phyloP scores from a whole-genome alignment of 1,284 basidiomycete genomes.

The Austroboletus novae-zelandiae region DNA sequence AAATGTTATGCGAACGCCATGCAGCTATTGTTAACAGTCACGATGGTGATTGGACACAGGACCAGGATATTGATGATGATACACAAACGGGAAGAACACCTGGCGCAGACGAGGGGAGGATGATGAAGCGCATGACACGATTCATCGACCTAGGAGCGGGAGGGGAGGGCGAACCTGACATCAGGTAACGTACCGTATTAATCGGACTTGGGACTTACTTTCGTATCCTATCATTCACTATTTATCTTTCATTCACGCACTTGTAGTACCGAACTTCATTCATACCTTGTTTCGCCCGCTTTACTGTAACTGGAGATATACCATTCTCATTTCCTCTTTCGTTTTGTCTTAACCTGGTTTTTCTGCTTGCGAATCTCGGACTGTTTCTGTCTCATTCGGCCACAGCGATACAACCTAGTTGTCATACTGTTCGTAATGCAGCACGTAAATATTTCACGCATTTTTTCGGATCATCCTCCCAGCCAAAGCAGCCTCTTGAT shows the following conservation, averaged over 20 bases:
- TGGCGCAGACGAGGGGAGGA: slow-evolving; percentile 41
- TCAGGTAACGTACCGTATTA: slow-evolving; percentile 30
- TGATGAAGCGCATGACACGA: slow-evolving; percentile 61
- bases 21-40: slow-evolving; percentile 35
- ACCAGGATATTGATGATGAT: slow-evolving; percentile 11
- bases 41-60: slow-evolving; percentile 16
- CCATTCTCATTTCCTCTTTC: slow-evolving; percentile 10
- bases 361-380: slow-evolving; percentile 10
- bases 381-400: slow-evolving; percentile 5
- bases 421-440: slow-evolving; percentile 12
- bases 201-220: slow-evolving; percentile 12
- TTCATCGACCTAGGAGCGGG: slow-evolving; percentile 54
- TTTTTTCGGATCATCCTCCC: slow-evolving; percentile 42
- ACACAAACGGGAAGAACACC: slow-evolving; percentile 27
- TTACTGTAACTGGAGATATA: slow-evolving; percentile 25
- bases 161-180: slow-evolving; percentile 29
- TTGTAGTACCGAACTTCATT: slow-evolving; percentile 21
- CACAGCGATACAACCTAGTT: slow-evolving; percentile 17
- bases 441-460: slow-evolving; percentile 1
- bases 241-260: slow-evolving; percentile 17
- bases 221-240: slow-evolving; percentile 14
- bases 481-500: slow-evolving; percentile 87
- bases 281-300: slow-evolving; percentile 14
- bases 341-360: slow-evolving; percentile 16
- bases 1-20: slow-evolving; percentile 81